phyloP scores from a whole-genome alignment of 805 yeast genomes.

The Suhomyces pyralidae region DNA sequence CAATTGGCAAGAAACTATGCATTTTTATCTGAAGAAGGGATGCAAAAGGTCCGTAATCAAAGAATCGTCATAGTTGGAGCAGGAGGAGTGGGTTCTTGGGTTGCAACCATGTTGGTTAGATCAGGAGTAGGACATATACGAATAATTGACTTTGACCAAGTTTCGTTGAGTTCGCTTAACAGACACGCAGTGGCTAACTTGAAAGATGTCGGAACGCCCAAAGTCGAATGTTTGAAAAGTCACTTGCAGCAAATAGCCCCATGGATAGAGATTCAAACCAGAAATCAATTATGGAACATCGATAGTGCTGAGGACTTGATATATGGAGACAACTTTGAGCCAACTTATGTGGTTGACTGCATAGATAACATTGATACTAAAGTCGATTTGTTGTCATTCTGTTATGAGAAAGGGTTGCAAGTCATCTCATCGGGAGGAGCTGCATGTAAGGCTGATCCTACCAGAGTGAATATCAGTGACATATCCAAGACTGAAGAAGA shows the following conservation, averaged over 20 bases:
- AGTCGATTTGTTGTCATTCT: conserved; percentile 78
- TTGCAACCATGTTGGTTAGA: conserved; percentile 82
- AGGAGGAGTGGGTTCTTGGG: conserved; percentile 99
- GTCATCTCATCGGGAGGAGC: conserved; percentile 96
- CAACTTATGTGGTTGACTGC: conserved; percentile 87
- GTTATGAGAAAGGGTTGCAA: conserved; percentile 57
- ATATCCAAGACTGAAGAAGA: conserved; percentile 90
- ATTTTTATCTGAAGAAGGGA: conserved; percentile 83
- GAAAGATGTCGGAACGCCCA: conserved; percentile 87
- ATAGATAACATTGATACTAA: conserved; percentile 97
- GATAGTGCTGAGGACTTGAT: conserved; percentile 63
- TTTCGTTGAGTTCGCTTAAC: conserved; percentile 84
- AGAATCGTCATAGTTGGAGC: conserved; percentile 83
- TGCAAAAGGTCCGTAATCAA: conserved; percentile 66
- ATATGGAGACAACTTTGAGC: conserved; percentile 46
- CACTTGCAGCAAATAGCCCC: conserved; percentile 79
- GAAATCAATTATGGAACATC: conserved; percentile 73
- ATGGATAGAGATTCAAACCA: conserved; percentile 83
- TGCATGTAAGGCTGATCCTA: conserved; percentile 93
- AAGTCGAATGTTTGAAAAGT: conserved; percentile 74
- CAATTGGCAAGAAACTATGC: conserved; percentile 94
- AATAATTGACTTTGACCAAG: conserved; percentile 94
- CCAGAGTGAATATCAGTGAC: conserved; percentile 86
- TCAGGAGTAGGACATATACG: conserved; percentile 81
- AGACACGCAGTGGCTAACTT: conserved; percentile 94